A percentile compares a stretch with the other conserved stretches of the same genome.
Evolutionary conservation across 495 filamentous ascomycete genomes (phyloP).

Genomic region (Talaromyces proteolyticus): DNA sequence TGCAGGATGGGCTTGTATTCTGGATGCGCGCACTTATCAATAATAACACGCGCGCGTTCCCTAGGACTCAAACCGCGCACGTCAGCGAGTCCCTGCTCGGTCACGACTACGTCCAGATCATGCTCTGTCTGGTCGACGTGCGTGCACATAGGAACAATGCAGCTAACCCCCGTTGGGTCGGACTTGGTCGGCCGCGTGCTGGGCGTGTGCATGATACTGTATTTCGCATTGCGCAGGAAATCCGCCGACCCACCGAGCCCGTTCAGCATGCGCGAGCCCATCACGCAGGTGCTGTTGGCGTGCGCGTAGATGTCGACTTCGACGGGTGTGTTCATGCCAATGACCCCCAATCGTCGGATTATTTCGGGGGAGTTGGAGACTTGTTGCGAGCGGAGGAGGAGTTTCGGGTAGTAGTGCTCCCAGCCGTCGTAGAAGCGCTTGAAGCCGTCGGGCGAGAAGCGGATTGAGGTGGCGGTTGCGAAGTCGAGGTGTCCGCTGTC

Average conservation of each 20-base stretch:
- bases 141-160: constrained; percentile 90
- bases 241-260: constrained; percentile 85
- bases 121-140: constrained; percentile 94
- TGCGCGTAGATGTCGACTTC: constrained; percentile 95
- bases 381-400: constrained; percentile 80
- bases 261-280: constrained; percentile 89
- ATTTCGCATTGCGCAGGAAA: constrained; percentile 79
- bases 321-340: constrained; percentile 94
- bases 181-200: constrained; percentile 72
- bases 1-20: constrained; percentile 76
- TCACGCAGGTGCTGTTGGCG: constrained; percentile 87
- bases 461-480: constrained; percentile 84
- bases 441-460: constrained; percentile 89
- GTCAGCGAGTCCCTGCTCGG: constrained; percentile 82
- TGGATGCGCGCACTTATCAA: constrained; percentile 82
- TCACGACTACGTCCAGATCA: constrained; percentile 82
- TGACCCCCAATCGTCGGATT: constrained; percentile 80
- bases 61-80: constrained; percentile 75
- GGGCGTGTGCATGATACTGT: constrained; percentile 92
- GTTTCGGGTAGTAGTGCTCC: constrained; percentile 74
- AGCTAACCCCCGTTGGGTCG: constrained; percentile 76
- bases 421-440: constrained; percentile 87
- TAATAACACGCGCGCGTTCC: constrained; percentile 80
- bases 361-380: constrained; percentile 94
- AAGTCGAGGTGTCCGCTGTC: constrained; percentile 87